These are phyloP conservation scores for Albugo laibachii DNA, from an alignment of 352 stramenopile species.

Conservation along the genomic window DNA sequence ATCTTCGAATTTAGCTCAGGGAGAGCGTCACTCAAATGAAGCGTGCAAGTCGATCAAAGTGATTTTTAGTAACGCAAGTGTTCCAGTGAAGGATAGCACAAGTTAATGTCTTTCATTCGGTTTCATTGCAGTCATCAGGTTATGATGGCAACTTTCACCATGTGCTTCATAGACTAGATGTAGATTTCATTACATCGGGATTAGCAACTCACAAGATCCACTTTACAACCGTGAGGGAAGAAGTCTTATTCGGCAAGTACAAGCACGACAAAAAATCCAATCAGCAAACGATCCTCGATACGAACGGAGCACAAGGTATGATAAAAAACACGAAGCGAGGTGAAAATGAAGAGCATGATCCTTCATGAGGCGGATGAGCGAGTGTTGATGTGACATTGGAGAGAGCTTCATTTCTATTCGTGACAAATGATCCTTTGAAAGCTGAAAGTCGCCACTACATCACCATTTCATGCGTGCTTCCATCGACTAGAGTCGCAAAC, in stretches of 20 bases:
- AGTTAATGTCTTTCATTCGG: conserved; percentile 97
- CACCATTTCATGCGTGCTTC: conserved; percentile 98
- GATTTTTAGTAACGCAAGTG: conserved; percentile 90
- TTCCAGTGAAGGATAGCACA: conserved; percentile 99
- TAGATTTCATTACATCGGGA: conserved; percentile 99
- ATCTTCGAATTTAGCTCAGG: conserved; percentile 83
- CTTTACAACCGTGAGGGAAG: conserved; percentile 96
- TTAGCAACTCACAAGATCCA: conserved; percentile 96
- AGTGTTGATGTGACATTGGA: conserved; percentile 81
- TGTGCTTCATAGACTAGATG: conserved; percentile 95
- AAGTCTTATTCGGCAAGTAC: conserved; percentile 75
- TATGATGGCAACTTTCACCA: conserved; percentile 97
- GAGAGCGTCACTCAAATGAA: conserved; percentile 86
- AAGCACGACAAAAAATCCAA: conserved; percentile 65
- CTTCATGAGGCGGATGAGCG: conserved; percentile 85
- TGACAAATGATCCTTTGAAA: conserved; percentile 92
- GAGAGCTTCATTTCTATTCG: conserved; percentile 76
- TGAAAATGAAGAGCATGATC: conserved; percentile 70
- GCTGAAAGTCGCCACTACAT: conserved; percentile 99
- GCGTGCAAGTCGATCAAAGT: conserved; percentile 90
- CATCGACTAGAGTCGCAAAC: no score
- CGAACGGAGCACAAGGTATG: conserved; percentile 32
- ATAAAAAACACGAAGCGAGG: conserved; percentile 54
- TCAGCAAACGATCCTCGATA: conserved; percentile 36
- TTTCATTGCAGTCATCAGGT: conserved; percentile 82